Percentiles rank a stretch among this genome's conserved stretches.
Evolutionary conservation across 2,329 filamentous ascomycete species (phyloP).

Genomic region (Amylocarpus encephaloides): DNA sequence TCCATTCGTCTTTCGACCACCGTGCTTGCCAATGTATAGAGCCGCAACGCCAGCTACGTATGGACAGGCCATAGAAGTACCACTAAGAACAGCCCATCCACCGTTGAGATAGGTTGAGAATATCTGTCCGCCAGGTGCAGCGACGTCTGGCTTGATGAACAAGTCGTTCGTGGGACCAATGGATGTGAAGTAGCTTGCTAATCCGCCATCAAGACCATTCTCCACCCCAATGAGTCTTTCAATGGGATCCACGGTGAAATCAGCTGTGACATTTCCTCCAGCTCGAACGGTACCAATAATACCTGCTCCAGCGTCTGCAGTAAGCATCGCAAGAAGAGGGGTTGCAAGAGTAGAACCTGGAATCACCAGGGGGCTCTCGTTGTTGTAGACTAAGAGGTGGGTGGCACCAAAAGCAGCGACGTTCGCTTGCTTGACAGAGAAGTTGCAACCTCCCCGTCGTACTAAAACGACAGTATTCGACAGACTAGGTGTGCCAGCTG

Average conservation of each 20-base stretch:
- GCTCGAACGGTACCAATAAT: slow-evolving; percentile 1
- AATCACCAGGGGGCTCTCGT: background rate
- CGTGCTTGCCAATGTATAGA: slow-evolving; percentile 8
- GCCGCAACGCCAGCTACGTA: slow-evolving; percentile 14
- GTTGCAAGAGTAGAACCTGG: background rate
- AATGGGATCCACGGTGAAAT: background rate
- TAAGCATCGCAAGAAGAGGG: background rate
- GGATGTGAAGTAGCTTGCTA: background rate
- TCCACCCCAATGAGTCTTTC: background rate
- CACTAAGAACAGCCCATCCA: slow-evolving; percentile 7
- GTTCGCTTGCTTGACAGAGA: background rate
- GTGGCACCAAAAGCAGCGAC: background rate
- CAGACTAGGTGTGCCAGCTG: background rate
- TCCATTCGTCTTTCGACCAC: background rate
- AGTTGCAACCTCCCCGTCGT: slow-evolving; percentile 1
- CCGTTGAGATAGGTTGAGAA: slow-evolving; percentile 7
- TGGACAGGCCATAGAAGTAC: slow-evolving; percentile 16
- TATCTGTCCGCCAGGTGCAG: slow-evolving; percentile 9
- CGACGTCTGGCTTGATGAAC: slow-evolving; percentile 7
- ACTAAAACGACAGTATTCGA: background rate
- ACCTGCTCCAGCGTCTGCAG: background rate
- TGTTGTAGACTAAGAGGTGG: background rate
- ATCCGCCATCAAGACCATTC: background rate
- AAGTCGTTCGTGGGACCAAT: slow-evolving; percentile 1
- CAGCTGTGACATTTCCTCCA: slow-evolving; percentile 1